Base-by-base conservation (phyloP, 2,329 filamentous ascomycete genomes). In the Cytospora piceae region DNA sequence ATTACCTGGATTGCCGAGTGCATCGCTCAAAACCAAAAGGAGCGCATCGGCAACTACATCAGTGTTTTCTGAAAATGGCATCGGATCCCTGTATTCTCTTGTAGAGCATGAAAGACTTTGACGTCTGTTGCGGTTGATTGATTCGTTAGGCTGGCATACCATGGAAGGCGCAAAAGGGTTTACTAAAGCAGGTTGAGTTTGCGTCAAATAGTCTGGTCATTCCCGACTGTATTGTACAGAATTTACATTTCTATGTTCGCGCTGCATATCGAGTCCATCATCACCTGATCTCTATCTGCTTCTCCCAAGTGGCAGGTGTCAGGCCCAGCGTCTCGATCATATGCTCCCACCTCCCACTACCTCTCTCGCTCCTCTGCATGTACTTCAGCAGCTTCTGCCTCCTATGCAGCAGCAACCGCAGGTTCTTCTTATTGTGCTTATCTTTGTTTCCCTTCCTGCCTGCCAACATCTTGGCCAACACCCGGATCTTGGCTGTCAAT, bases 1-100 rank as follows among this genome's bases (percentile, higher is more conserved):
- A 97, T 99, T 75, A 98, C 95, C 60, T 99, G 95, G 95, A 99
- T 99, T 78, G 91, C 95, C 27, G 95, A 99, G 80, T 99, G 95
- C 81, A 99, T 99, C 85, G 95, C 95, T 64, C 95, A 99, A 81
- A 97, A 97, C 83, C 95, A 99, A 81, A 99, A 99, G 83, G 95
- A 99, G 79, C 88, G 95, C 76, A 98, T 99, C 77, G 91, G 92
- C 73, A 99, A 98, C 81, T 99, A 96, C 80, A 99, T 99, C 78
- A 97, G 93, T 80, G 95, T 98, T 69, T 97, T 99, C 80, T 97
- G 80, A 85, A 72, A 69, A 54, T 63, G 34, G 29, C 63, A 64
- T 71, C 65, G 67, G 65, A 60, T 56, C 70, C 63, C 65, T 62
- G 37, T 65, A 69, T 69, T 65, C 32, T 56, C 46, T 34, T 69